phyloP scores from a whole-genome alignment of 2,329 filamentous ascomycete species.

The Xylariaceae sp. region DNA sequence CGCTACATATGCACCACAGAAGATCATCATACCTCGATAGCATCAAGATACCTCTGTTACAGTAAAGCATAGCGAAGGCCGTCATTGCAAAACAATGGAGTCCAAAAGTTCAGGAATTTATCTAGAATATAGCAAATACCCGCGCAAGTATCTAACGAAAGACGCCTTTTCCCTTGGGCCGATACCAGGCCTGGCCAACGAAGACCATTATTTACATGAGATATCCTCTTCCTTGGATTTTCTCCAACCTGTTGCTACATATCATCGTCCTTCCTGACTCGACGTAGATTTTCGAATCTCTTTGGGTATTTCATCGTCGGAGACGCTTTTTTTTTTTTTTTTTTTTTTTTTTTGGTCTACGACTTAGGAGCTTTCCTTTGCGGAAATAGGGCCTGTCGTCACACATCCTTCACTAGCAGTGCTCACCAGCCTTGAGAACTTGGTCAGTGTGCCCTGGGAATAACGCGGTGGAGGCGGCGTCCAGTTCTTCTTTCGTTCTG shows the following conservation, averaged over 20 bases:
- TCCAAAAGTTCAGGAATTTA: too few species aligned
- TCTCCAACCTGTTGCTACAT: too few species aligned
- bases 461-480: constrained; percentile 55
- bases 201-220: neutral
- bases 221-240: neutral
- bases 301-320: neutral
- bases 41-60: too few species aligned
- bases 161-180: neutral
- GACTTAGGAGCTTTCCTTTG: neutral
- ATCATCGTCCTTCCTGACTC: too few species aligned
- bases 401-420: constrained; percentile 58
- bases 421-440: constrained; percentile 61
- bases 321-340: neutral
- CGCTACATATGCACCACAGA: too few species aligned
- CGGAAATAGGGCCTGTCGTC: constrained; percentile 29
- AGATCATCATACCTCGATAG: too few species aligned
- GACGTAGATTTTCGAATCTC: too few species aligned
- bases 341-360: too few species aligned
- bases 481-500: constrained; percentile 55
- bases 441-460: constrained; percentile 62
- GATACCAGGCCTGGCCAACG: neutral
- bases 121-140: too few species aligned
- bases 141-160: neutral
- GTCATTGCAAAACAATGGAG: too few species aligned
- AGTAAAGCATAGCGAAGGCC: too few species aligned